phyloP scores from a whole-genome alignment of 75 land plant species.

The Pinus albicaulis region DNA sequence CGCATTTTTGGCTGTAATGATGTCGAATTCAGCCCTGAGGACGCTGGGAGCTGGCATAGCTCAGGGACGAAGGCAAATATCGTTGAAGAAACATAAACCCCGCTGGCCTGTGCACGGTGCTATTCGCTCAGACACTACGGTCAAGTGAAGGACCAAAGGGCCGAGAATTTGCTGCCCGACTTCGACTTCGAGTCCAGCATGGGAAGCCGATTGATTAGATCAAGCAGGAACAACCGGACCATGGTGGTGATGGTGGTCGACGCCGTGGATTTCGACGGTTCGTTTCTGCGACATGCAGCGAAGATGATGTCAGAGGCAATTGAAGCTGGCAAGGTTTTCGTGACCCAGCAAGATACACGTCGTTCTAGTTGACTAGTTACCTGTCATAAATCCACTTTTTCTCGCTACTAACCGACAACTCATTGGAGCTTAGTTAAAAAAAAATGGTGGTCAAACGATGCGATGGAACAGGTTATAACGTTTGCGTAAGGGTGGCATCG shows the following conservation, averaged over 20 bases:
- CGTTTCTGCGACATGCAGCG: slow-evolving; percentile 72
- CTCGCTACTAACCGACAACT: too few species aligned
- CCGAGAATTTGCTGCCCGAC: slow-evolving; percentile 74
- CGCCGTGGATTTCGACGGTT: slow-evolving; percentile 79
- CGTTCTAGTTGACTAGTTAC: too few species aligned
- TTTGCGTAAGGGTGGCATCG: too few species aligned
- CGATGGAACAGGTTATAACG: too few species aligned
- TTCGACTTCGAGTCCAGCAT: slow-evolving; percentile 82
- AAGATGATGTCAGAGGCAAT: slow-evolving; percentile 58
- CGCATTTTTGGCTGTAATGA: too few species aligned
- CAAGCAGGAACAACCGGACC: slow-evolving; percentile 46
- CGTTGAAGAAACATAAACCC: slow-evolving; percentile 27
- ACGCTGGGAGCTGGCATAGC: too few species aligned
- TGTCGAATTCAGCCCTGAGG: too few species aligned
- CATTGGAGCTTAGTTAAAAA: too few species aligned
- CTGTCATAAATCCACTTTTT: too few species aligned
- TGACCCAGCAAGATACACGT: too few species aligned
- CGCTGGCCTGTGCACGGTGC: slow-evolving; percentile 81
- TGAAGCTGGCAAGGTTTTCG: slow-evolving; percentile 58
- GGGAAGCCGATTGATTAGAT: slow-evolving; percentile 39
- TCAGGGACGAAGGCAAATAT: slow-evolving; percentile 21
- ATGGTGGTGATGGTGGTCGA: slow-evolving; percentile 79
- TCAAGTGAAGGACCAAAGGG: slow-evolving; percentile 61
- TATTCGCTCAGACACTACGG: slow-evolving; percentile 71
- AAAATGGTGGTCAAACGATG: too few species aligned